Conservation (phyloP, 1,284 basidiomycete genomes). For the Afroboletus lepidellus region DNA sequence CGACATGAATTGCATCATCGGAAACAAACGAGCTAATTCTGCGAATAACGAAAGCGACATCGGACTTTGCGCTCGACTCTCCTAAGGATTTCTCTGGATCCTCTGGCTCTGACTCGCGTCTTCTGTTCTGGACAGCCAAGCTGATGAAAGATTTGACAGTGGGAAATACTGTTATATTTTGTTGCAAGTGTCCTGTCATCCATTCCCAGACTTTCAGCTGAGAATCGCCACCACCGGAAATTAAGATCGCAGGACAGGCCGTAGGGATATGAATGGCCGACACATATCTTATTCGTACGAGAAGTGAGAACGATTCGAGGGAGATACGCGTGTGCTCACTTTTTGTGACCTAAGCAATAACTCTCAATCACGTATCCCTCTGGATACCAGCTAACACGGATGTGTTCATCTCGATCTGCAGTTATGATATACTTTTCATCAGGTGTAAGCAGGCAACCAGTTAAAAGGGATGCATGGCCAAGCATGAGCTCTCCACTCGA, state of each 20-base stretch:
- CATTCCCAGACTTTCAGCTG: slow-evolving; percentile 80
- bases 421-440: slow-evolving; percentile 79
- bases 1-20: slow-evolving; percentile 38
- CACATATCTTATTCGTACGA: slow-evolving; percentile 58
- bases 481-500: slow-evolving; percentile 74
- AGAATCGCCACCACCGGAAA: slow-evolving; percentile 88
- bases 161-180: slow-evolving; percentile 55
- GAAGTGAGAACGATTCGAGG: slow-evolving; percentile 3
- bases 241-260: slow-evolving; percentile 48
- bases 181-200: slow-evolving; percentile 55
- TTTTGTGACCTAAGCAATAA: slow-evolving; percentile 81
- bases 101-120: slow-evolving; percentile 22
- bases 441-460: slow-evolving; percentile 61
- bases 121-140: slow-evolving; percentile 44
- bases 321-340: slow-evolving; percentile 47
- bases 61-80: slow-evolving; percentile 10
- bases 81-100: not conserved
- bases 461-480: slow-evolving; percentile 86
- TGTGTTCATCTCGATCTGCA: slow-evolving; percentile 90
- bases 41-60: slow-evolving; percentile 37
- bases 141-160: slow-evolving; percentile 61
- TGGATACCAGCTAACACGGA: slow-evolving; percentile 88
- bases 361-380: slow-evolving; percentile 80
- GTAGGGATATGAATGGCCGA: slow-evolving; percentile 73
- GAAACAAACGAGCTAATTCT: slow-evolving; percentile 25